Evolutionary conservation across 2,329 filamentous ascomycete species (phyloP).

Genomic region (Bipolaris cookei): DNA sequence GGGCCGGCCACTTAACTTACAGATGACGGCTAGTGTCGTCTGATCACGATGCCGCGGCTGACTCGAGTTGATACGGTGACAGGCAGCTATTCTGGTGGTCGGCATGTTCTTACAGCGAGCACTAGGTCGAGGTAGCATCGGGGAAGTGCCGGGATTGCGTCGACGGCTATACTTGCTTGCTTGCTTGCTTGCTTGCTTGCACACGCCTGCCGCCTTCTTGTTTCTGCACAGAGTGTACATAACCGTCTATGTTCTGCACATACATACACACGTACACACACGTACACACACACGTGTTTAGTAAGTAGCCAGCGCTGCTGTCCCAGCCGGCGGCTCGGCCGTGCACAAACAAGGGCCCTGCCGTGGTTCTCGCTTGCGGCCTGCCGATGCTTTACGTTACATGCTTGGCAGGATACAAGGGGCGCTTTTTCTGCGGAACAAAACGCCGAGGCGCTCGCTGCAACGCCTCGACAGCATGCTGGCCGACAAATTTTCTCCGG

Average conservation of each 20-base stretch:
- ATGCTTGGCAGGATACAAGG: conserved; percentile 25
- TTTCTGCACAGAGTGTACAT: too few species aligned
- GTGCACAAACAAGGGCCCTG: conserved; percentile 1
- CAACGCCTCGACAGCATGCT: conserved; percentile 4
- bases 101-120: too few species aligned
- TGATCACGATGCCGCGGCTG: conserved; percentile 22
- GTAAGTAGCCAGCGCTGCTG: background rate
- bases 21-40: conserved; percentile 19
- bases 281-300: too few species aligned
- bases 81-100: conserved; percentile 23
- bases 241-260: too few species aligned
- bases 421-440: conserved; percentile 14
- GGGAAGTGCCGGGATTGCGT: background rate
- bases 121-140: background rate
- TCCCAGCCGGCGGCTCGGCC: background rate
- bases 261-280: too few species aligned
- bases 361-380: conserved; percentile 12
- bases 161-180: background rate
- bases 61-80: conserved; percentile 35
- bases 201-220: background rate
- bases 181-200: background rate
- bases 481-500: conserved; percentile 20
- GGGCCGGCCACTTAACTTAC: conserved; percentile 30
- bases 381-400: conserved; percentile 22
- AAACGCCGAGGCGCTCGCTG: conserved; percentile 20